Base-by-base conservation (phyloP, 192 early-diverging fungal genomes). In the Podila epicladia region DNA sequence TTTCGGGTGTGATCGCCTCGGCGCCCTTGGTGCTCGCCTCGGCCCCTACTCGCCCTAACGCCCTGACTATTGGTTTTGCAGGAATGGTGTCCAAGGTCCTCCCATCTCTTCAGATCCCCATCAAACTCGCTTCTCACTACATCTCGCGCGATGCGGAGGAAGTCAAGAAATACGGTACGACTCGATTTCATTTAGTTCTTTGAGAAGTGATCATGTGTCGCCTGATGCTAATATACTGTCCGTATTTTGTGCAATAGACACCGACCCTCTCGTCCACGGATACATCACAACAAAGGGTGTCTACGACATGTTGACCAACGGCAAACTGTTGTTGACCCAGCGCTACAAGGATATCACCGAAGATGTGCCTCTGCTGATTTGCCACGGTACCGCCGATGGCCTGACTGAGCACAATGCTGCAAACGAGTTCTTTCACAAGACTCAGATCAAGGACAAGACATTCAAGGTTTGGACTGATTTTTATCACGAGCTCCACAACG, bases 201-300 rank as follows among this genome's bases (percentile, higher is more conserved):
- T 37, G 35, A 37, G 35, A 37, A 9, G 35, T 9, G 35, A 37
- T 37, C 35, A 37, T 9, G 6, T 37, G 35, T 37, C 9, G 35
- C 35, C 9, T 37, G 35, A 37, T 37, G 8, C 35, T 37, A 6
- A 37, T 11, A 37, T 37, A 8, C 11, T 37, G 2, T 4, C 2
- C 33, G 1, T 33, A 5, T 37, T 9, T 37, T 9, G 35, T 0
- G 7, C 9, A 37, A 37, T 37, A 37, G 35, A 37, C 35, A 11
- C 66, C 9, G 92, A 93, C 61, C 90, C 91, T 28, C 73, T 90
- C 8, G 79, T 89, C 7, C 90, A 92, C 57, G 74, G 79, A 49
- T 85, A 80, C 67, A 82, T 76, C 38, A 82, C 85, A 6, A 67
- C 88, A 3, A 69, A 71, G 13, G 86, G 87, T 20, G 20, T 85